A percentile compares a stretch with the other conserved stretches of the same genome.
Evolutionary conservation across 225 moss, liverwort and hornwort species (phyloP).

Genomic region (Anthoceros angustus): DNA sequence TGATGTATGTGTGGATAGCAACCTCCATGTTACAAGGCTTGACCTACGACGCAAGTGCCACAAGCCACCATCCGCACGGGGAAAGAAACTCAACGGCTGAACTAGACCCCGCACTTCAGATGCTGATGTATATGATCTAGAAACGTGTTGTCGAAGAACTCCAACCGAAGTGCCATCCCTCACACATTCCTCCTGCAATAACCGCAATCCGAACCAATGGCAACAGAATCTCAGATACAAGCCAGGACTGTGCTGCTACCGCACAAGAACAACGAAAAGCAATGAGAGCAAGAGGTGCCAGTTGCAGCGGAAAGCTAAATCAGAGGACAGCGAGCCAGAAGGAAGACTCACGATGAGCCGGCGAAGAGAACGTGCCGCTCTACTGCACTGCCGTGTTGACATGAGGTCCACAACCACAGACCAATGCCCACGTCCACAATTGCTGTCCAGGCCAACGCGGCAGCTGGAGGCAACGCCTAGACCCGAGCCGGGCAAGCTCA

Average conservation of each 20-base stretch:
- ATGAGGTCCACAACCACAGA: background rate
- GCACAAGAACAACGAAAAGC: background rate
- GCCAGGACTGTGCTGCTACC: background rate
- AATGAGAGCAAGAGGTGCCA: background rate
- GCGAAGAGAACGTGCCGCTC: conserved; percentile 3
- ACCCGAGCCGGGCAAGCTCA: too few relatives aligned
- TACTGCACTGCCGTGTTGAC: background rate
- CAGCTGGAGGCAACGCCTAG: too few relatives aligned
- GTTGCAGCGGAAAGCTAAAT: background rate
- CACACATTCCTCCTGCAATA: background rate
- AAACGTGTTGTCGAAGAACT: background rate
- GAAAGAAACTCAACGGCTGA: background rate
- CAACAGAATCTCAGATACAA: background rate
- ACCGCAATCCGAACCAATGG: background rate
- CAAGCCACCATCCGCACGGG: too few relatives aligned
- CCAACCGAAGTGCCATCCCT: background rate
- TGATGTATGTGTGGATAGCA: background rate
- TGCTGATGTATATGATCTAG: background rate
- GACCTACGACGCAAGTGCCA: background rate
- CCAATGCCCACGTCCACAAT: background rate
- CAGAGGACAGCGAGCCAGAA: background rate
- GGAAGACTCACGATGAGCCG: background rate
- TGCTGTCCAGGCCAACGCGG: too few relatives aligned
- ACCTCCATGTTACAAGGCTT: background rate
- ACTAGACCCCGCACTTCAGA: background rate